Evolutionary conservation across 129 eudicot species (phyloP), one percentile per base, ranked within the genome.

Genomic region (Deinandra increscens): DNA sequence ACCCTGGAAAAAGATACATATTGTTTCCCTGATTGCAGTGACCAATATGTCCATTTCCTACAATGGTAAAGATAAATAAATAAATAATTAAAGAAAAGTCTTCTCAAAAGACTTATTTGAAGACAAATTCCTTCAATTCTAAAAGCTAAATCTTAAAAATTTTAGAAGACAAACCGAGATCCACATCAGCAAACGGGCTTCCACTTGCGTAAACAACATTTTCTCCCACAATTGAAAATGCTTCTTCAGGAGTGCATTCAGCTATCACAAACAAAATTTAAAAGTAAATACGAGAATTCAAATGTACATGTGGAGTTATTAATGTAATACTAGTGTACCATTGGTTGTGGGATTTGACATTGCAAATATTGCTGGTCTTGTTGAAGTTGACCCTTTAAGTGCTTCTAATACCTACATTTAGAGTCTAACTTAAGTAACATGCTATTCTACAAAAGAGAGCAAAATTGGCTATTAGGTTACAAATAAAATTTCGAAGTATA

Each of bases 1-100:
- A 89, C 98, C 98, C 98, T 4, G 98, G 98, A 33, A 93, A 93
- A 53, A 93, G 97, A 79, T 86, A 93, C 97, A 93, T 89, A 78
- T 93, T 93, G 78, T 93, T 93, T 81, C 92, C 98, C 78, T 93
- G 98, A 85, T 93, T 93, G 80, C 95, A 81, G 69, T 89, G 88
- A 43, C 98, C 98, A 69, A 80, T 72, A 13, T 78, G 80, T 58
- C 98, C 97, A 76, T 85, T 80, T 81, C 98, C 98, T 93, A 84
- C 13, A 23, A 44, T 18, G 50, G 12, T n/a, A 20, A 54, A 65
- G n/a, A n/a, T n/a, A n/a, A 72, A 44, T 18, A 66, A 17, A 37
- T 11, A 59, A 23, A 60, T 36, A 23, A 4, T 11, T 4, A 59
- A 76, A 59, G 11, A 55, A 12, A 33, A 55, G 15, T 44, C n/a